Evolutionary conservation across 2,329 filamentous ascomycete genomes (phyloP).

Genomic region (Calonectria hawksworthii): DNA sequence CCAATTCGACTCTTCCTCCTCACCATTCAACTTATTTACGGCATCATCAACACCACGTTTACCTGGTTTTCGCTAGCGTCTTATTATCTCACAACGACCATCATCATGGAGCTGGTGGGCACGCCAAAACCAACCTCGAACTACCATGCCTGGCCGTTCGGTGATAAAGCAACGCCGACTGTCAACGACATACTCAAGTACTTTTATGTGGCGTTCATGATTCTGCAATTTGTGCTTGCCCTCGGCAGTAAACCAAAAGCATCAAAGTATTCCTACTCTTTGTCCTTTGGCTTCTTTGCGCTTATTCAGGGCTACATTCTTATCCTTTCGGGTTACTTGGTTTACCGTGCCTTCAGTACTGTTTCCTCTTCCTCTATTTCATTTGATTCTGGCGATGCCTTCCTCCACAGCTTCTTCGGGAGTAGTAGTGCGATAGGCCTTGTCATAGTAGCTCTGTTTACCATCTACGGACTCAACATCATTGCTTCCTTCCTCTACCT

Average conservation of each 20-base stretch:
- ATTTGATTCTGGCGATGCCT: not conserved
- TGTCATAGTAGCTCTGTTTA: not conserved
- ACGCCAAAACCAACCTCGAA: not conserved
- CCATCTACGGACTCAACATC: not conserved
- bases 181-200: not conserved
- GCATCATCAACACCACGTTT: not conserved
- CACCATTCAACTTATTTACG: not conserved
- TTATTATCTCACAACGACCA: not conserved
- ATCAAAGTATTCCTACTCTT: not conserved
- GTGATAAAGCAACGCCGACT: not conserved
- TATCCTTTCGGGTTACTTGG: not conserved
- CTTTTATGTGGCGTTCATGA: conserved; percentile 4
- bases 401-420: not conserved
- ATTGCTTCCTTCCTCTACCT: conserved; percentile 4
- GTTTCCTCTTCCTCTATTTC: not conserved
- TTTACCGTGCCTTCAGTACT: not conserved
- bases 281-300: not conserved
- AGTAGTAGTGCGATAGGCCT: not conserved
- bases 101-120: not conserved
- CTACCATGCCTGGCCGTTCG: not conserved
- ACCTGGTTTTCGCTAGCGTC: conserved; percentile 1
- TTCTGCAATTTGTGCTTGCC: not conserved
- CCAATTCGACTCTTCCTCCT: not conserved
- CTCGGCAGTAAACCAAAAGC: not conserved
- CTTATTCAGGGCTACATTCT: not conserved